phyloP scores from a whole-genome alignment of 495 filamentous ascomycete species.

The Annulohypoxylon maeteangense region DNA sequence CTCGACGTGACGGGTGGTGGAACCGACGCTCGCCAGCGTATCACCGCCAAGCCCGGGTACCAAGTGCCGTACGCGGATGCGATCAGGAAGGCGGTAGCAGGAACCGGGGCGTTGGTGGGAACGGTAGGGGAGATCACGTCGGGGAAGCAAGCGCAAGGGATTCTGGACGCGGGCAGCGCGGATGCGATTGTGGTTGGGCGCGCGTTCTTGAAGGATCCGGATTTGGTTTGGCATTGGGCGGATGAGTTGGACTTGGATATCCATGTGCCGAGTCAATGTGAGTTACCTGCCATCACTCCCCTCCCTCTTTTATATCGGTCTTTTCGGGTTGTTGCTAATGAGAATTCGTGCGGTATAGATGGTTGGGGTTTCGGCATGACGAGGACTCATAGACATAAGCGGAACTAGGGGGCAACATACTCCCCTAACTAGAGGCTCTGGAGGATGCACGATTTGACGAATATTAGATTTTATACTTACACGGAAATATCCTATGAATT shows the following conservation, averaged over 20 bases:
- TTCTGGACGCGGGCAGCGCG: slow-evolving; percentile 64
- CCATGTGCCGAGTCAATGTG: slow-evolving; percentile 67
- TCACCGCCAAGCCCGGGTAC: slow-evolving; percentile 61
- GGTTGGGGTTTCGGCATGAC: slow-evolving; percentile 40
- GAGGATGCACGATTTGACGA: not conserved
- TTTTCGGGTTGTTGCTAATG: not conserved
- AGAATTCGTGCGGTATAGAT: slow-evolving; percentile 14
- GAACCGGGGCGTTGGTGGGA: slow-evolving; percentile 66
- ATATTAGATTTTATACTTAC: not conserved
- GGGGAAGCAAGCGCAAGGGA: slow-evolving; percentile 56
- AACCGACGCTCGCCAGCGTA: slow-evolving; percentile 60
- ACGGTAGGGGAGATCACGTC: slow-evolving; percentile 71
- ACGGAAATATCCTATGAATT: not conserved
- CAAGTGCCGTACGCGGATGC: slow-evolving; percentile 72
- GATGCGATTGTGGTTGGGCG: slow-evolving; percentile 72
- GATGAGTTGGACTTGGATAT: slow-evolving; percentile 73
- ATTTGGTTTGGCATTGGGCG: slow-evolving; percentile 73
- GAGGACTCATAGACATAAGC: slow-evolving; percentile 31
- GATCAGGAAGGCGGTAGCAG: slow-evolving; percentile 69
- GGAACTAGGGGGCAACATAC: not conserved
- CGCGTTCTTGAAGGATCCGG: slow-evolving; percentile 75
- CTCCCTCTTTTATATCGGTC: not conserved
- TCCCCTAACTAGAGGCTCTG: not conserved
- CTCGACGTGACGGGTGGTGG: slow-evolving; percentile 70
- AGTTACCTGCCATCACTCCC: no score